Evolutionary conservation across 257 asterid genomes (phyloP).

Genomic region (Solanum infundibuliforme): DNA sequence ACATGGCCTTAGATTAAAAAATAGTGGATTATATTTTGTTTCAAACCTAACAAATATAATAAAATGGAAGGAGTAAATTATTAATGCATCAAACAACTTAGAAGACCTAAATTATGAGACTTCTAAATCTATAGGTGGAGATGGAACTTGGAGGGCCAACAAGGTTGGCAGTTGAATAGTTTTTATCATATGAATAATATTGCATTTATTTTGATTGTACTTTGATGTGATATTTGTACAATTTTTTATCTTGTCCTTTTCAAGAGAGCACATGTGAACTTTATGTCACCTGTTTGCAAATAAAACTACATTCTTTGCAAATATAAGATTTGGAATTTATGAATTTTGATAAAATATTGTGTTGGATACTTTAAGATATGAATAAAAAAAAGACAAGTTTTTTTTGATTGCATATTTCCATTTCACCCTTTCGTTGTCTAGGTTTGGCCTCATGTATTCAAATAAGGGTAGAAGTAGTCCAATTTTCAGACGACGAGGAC

Average conservation of each 20-base stretch:
- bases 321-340: background rate
- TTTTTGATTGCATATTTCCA: background rate
- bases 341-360: background rate
- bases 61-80: too few relatives aligned
- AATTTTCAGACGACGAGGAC: background rate
- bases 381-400: too few relatives aligned
- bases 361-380: too few relatives aligned
- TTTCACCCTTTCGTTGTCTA: background rate
- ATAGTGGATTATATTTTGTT: too few relatives aligned
- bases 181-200: background rate
- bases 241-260: too few relatives aligned
- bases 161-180: background rate
- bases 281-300: background rate
- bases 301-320: too few relatives aligned
- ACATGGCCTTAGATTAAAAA: too few relatives aligned
- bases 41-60: too few relatives aligned
- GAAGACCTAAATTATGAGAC: too few relatives aligned
- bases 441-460: background rate
- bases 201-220: too few relatives aligned
- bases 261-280: background rate
- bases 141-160: background rate
- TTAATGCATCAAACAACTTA: too few relatives aligned
- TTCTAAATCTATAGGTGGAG: background rate
- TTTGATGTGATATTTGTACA: background rate
- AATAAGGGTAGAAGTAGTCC: background rate